Evolutionary conservation across 257 asterid genomes (phyloP).

Genomic region (Nicotiana otophora): DNA sequence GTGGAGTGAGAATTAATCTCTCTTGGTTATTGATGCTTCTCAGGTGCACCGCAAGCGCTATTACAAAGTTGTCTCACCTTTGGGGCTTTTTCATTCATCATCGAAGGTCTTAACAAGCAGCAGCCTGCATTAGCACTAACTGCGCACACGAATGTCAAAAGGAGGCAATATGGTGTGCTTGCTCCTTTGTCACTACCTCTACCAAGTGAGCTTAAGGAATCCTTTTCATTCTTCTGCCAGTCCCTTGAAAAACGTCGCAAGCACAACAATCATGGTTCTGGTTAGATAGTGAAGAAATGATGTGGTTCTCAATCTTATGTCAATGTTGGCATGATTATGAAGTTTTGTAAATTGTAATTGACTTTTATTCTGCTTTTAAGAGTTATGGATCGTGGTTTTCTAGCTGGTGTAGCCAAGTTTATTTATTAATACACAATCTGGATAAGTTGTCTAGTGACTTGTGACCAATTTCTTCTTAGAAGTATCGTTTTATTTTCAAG

Average conservation of each 20-base stretch:
- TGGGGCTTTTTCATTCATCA: slow-evolving; percentile 88
- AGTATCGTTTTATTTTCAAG: no score
- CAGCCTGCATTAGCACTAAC: slow-evolving; percentile 80
- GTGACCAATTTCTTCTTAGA: no score
- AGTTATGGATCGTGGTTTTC: neutral
- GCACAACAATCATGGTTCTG: neutral
- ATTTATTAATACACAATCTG: neutral
- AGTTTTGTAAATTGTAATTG: slow-evolving; percentile 2
- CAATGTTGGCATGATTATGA: neutral
- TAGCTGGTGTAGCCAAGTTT: neutral
- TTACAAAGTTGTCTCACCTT: slow-evolving; percentile 86
- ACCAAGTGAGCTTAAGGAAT: slow-evolving; percentile 77
- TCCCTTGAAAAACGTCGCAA: slow-evolving; percentile 50
- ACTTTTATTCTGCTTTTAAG: neutral
- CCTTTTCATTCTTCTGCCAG: slow-evolving; percentile 64
- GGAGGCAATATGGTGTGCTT: slow-evolving; percentile 35
- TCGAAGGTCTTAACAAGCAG: slow-evolving; percentile 85
- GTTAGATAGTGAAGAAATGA: neutral
- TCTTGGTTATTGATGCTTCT: slow-evolving; percentile 10
- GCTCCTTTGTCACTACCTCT: slow-evolving; percentile 82
- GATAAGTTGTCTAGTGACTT: neutral
- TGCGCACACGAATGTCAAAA: slow-evolving; percentile 18
- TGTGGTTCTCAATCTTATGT: neutral
- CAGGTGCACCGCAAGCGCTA: slow-evolving; percentile 95
- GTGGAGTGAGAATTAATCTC: neutral